phyloP scores from a whole-genome alignment of 495 filamentous ascomycete genomes.

The Parathielavia hyrcaniae region DNA sequence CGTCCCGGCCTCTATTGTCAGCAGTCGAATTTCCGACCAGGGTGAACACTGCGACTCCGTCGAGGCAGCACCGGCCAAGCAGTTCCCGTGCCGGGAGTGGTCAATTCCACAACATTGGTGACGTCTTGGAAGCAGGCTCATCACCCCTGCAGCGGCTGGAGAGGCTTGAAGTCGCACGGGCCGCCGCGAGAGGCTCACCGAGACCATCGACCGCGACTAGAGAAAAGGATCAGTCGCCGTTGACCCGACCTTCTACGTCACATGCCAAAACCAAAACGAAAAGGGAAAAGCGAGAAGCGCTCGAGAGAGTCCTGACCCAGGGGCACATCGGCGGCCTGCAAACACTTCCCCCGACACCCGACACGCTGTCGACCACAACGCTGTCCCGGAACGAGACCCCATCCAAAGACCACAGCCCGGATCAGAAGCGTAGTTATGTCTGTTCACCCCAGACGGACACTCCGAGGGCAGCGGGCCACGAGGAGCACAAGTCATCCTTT shows the following conservation, averaged over 20 bases:
- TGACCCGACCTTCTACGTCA: constrained; percentile 15
- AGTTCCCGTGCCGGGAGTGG: constrained; percentile 19
- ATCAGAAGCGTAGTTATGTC: constrained; percentile 22
- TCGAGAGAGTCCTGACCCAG: constrained; percentile 38
- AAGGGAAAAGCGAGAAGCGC: constrained; percentile 39
- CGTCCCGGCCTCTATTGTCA: constrained; percentile 14
- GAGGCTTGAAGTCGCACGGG: constrained; percentile 29
- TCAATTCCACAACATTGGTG: constrained; percentile 40
- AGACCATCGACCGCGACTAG: constrained; percentile 23
- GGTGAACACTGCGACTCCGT: constrained; percentile 13
- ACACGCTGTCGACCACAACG: constrained; percentile 49
- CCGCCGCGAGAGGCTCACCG: constrained; percentile 20
- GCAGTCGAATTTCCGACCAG: constrained; percentile 23
- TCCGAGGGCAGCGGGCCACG: constrained; percentile 16
- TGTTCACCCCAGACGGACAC: constrained; percentile 24
- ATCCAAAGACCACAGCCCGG: constrained; percentile 21
- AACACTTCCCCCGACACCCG: constrained; percentile 48
- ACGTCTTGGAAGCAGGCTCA: constrained; percentile 30
- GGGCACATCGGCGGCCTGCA: constrained; percentile 28
- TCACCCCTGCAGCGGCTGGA: constrained; percentile 42
- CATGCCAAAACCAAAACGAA: constrained; percentile 30
- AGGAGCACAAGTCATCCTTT: not conserved
- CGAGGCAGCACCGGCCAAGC: constrained; percentile 14
- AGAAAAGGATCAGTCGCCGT: constrained; percentile 24
- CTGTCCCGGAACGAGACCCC: constrained; percentile 39